Conservation (phyloP, 1,284 basidiomycete species). For the Trametes versicolor region DNA sequence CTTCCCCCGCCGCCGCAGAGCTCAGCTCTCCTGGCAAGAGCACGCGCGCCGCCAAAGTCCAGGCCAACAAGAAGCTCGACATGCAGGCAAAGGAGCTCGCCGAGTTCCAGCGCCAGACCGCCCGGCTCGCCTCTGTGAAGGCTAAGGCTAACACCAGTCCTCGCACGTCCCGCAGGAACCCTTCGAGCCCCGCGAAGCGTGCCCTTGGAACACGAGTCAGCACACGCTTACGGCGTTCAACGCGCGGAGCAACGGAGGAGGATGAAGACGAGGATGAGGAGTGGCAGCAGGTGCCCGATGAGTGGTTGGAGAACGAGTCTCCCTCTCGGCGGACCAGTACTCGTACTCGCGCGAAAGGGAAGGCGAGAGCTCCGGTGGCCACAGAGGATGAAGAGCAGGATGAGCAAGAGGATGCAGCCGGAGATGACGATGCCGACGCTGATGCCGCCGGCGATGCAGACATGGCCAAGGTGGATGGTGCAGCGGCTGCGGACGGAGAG, state of each 20-base stretch:
- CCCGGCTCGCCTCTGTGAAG: conserved; percentile 24
- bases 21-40: conserved; percentile 47
- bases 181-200: conserved; percentile 37
- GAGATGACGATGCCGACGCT: conserved; percentile 23
- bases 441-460: conserved; percentile 25
- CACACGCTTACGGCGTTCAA: conserved; percentile 56
- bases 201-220: conserved; percentile 71
- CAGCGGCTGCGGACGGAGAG: conserved; percentile 11
- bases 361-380: conserved; percentile 21
- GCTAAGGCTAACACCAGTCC: conserved; percentile 27
- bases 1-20: conserved; percentile 37
- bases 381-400: conserved; percentile 20
- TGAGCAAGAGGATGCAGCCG: conserved; percentile 21
- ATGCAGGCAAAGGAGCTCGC: conserved; percentile 74
- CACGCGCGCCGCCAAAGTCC: conserved; percentile 71
- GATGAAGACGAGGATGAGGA: conserved; percentile 59
- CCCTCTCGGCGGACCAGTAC: conserved; percentile 24
- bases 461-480: conserved; percentile 21
- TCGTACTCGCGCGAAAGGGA: conserved; percentile 28
- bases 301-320: conserved; percentile 62
- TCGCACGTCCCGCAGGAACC: conserved; percentile 24
- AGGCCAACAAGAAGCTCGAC: conserved; percentile 73
- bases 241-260: conserved; percentile 49
- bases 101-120: conserved; percentile 63
- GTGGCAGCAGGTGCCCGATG: conserved; percentile 82